A percentile compares a stretch with the other conserved stretches of the same genome.
Evolutionary conservation across 1,284 basidiomycete species (phyloP).

Genomic region (Sparassis latifolia): DNA sequence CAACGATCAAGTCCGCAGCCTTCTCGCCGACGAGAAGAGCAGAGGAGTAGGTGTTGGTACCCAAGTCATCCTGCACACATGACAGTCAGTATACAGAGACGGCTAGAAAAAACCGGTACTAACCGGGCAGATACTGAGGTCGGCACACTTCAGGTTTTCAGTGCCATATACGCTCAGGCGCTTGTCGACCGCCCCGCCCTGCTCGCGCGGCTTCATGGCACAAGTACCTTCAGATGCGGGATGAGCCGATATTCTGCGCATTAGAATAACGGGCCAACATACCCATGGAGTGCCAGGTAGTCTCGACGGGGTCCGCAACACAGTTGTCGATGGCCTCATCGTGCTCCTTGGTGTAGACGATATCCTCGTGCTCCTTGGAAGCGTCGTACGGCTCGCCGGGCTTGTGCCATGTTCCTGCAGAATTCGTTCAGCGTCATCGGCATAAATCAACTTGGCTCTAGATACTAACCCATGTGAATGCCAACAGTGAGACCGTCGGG

Average conservation of each 20-base stretch:
- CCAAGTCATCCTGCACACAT: slow-evolving; percentile 68
- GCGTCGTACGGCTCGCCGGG: slow-evolving; percentile 51
- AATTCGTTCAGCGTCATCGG: neutral
- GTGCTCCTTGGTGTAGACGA: slow-evolving; percentile 58
- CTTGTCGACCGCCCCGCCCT: slow-evolving; percentile 73
- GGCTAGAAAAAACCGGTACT: slow-evolving; percentile 20
- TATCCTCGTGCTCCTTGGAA: slow-evolving; percentile 54
- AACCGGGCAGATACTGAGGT: slow-evolving; percentile 65
- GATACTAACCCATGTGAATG: slow-evolving; percentile 55
- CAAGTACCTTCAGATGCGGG: slow-evolving; percentile 27
- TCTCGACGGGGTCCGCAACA: slow-evolving; percentile 65
- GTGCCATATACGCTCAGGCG: slow-evolving; percentile 71
- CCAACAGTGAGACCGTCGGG: slow-evolving; percentile 61
- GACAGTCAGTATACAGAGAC: slow-evolving; percentile 19
- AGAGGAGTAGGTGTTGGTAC: slow-evolving; percentile 68
- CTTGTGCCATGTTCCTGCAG: slow-evolving; percentile 50
- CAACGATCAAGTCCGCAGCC: slow-evolving; percentile 53
- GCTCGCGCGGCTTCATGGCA: slow-evolving; percentile 69
- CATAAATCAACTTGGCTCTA: neutral
- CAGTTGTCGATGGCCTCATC: slow-evolving; percentile 67
- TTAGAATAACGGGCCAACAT: slow-evolving; percentile 10
- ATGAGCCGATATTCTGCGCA: neutral
- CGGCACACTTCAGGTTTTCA: slow-evolving; percentile 60
- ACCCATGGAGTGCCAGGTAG: slow-evolving; percentile 68
- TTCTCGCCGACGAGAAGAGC: slow-evolving; percentile 66